Percentiles rank a stretch among this genome's conserved stretches.
Conservation (phyloP, 441 rosid species). For the Croton setiger region DNA sequence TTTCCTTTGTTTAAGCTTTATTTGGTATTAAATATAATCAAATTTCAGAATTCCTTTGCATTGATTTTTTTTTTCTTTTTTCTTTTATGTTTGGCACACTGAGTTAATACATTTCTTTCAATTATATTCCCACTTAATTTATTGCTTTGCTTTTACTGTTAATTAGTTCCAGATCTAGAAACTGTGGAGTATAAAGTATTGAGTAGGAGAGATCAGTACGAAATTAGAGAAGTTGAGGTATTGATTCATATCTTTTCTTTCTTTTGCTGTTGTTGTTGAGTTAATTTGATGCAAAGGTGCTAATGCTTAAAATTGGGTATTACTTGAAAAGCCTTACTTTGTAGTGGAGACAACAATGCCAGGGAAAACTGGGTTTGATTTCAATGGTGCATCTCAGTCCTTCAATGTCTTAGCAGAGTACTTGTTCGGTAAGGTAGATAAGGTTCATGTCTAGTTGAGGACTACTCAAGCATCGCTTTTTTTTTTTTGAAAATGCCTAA, state of each 20-base stretch:
- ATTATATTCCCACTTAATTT: too few species aligned
- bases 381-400: conserved; percentile 68
- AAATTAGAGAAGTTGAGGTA: conserved; percentile 89
- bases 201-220: conserved; percentile 52
- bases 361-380: conserved; percentile 69
- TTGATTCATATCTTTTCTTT: neutral
- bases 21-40: too few species aligned
- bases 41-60: too few species aligned
- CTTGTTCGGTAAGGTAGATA: conserved; percentile 90
- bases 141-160: neutral
- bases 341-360: conserved; percentile 89
- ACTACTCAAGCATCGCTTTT: neutral
- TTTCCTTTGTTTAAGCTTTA: neutral
- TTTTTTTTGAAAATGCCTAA: neutral
- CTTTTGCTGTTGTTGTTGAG: conserved; percentile 2
- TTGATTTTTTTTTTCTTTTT: too few species aligned
- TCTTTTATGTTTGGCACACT: too few species aligned
- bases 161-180: conserved; percentile 83
- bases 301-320: conserved; percentile 9
- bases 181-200: conserved; percentile 59
- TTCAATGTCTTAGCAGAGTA: conserved; percentile 88
- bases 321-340: conserved; percentile 53
- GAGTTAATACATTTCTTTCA: too few species aligned
- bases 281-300: neutral
- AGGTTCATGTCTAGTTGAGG: neutral